Conservation (phyloP, 139 green algal species). For the Chlamydomonas schloesseri region DNA sequence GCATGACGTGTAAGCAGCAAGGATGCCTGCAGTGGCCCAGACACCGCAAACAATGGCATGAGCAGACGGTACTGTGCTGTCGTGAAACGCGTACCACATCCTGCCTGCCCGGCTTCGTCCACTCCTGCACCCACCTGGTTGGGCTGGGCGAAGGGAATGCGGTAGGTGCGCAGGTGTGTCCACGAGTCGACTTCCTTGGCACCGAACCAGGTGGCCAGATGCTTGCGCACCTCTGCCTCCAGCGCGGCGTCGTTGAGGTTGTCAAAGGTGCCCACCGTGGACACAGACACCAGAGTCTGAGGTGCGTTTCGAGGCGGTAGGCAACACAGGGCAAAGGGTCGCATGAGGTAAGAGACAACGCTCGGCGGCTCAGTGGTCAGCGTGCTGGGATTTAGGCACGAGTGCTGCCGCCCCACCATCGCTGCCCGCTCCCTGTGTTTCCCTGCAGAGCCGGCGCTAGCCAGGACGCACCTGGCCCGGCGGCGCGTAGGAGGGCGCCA, state of each 20-base stretch:
- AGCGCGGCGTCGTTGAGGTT: conserved; percentile 85
- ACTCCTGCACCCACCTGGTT: conserved; percentile 80
- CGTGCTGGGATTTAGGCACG: too few relatives aligned
- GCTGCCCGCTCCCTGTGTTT: too few relatives aligned
- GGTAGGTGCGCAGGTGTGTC: conserved; percentile 90
- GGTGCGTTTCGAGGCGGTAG: not conserved
- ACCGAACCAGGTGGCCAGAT: conserved; percentile 93
- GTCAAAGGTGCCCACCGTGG: conserved; percentile 80
- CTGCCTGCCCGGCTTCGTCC: too few relatives aligned
- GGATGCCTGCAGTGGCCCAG: too few relatives aligned
- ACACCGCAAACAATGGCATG: too few relatives aligned
- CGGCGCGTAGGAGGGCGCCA: conserved; percentile 87
- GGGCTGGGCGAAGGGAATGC: conserved; percentile 96
- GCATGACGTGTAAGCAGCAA: too few relatives aligned
- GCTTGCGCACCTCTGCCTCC: conserved; percentile 66
- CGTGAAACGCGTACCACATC: too few relatives aligned
- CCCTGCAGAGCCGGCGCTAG: too few relatives aligned
- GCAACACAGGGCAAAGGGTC: not conserved
- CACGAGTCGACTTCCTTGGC: conserved; percentile 73
- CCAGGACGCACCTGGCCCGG: conserved; percentile 83
- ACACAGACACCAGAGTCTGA: conserved; percentile 91
- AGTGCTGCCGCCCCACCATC: too few relatives aligned
- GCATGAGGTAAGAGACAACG: too few relatives aligned
- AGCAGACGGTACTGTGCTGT: too few relatives aligned
- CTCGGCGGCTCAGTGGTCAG: too few relatives aligned